These are phyloP conservation scores for Chlorella variabilis DNA, from an alignment of 163 green algal genomes.

Conservation along the genomic window DNA sequence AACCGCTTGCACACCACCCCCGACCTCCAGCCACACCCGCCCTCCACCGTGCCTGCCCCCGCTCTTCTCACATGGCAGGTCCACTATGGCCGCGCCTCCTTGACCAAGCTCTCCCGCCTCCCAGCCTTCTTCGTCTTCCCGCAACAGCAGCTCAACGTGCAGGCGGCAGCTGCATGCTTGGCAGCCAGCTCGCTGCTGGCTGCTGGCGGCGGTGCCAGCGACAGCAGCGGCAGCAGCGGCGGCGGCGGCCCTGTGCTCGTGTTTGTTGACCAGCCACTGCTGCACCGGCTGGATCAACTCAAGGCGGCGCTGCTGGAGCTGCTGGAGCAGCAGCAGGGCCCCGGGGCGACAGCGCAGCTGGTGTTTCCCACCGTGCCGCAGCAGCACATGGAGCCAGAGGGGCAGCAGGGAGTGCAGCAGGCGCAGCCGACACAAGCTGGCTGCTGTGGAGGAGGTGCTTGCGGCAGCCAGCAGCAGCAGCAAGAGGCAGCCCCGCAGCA, in stretches of 20 bases:
- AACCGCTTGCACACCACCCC: no score
- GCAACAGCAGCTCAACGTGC: conserved; percentile 53
- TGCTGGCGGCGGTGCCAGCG: no score
- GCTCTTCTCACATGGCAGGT: conserved; percentile 58
- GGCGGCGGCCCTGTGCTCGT: conserved; percentile 52
- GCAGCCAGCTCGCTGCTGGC: conserved; percentile 11
- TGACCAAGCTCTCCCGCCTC: conserved; percentile 66
- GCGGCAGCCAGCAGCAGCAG: background rate
- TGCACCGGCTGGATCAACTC: conserved; percentile 44
- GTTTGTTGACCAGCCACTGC: conserved; percentile 68
- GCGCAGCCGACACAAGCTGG: background rate
- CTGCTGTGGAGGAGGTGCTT: background rate
- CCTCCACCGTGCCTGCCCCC: no score
- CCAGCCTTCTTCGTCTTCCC: conserved; percentile 86
- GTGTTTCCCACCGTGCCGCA: conserved; percentile 36
- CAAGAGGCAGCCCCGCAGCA: background rate
- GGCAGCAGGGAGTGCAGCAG: background rate
- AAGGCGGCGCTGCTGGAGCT: background rate
- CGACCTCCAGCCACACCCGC: no score
- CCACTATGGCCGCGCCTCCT: conserved; percentile 85
- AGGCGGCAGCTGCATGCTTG: conserved; percentile 16
- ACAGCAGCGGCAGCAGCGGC: conserved; percentile 13
- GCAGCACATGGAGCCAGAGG: conserved; percentile 33
- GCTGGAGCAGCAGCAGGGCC: conserved; percentile 5
- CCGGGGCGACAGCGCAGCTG: background rate